phyloP scores from a whole-genome alignment of 495 filamentous ascomycete genomes.

The Annulohypoxylon stygium region DNA sequence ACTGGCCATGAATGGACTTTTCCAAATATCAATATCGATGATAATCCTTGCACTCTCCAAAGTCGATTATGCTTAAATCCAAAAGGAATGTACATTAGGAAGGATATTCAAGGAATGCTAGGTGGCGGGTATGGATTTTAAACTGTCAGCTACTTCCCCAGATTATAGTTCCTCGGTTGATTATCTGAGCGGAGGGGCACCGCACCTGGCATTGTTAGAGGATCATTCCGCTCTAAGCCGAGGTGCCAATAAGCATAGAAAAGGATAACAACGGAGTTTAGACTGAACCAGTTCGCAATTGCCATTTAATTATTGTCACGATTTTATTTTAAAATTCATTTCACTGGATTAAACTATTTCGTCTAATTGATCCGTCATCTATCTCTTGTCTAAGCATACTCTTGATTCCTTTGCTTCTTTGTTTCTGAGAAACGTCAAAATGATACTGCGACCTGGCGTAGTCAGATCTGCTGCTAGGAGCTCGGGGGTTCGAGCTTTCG shows the following conservation, averaged over 20 bases:
- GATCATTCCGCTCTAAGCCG: constrained; percentile 39
- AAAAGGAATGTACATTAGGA: constrained; percentile 10
- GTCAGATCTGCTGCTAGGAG: constrained; percentile 27
- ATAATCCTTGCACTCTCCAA: neutral
- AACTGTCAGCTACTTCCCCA: constrained; percentile 29
- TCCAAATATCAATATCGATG: neutral
- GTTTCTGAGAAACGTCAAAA: constrained; percentile 11
- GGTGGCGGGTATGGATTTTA: neutral
- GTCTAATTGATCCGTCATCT: constrained; percentile 1
- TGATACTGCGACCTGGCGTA: constrained; percentile 24
- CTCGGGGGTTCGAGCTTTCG: constrained; percentile 30
- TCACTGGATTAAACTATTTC: neutral
- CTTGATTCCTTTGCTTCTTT: neutral
- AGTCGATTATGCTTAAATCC: neutral
- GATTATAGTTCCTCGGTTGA: constrained; percentile 40
- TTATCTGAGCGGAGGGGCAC: constrained; percentile 26
- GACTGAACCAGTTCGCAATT: neutral
- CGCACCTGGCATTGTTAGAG: neutral
- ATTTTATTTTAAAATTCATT: constrained; percentile 7
- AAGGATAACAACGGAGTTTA: constrained; percentile 16
- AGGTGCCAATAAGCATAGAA: constrained; percentile 34
- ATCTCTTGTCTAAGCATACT: neutral
- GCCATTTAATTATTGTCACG: neutral
- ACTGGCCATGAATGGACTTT: neutral
- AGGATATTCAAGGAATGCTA: neutral